phyloP scores from a whole-genome alignment of 345 rosid genomes.

The Salix koriyanagi region DNA sequence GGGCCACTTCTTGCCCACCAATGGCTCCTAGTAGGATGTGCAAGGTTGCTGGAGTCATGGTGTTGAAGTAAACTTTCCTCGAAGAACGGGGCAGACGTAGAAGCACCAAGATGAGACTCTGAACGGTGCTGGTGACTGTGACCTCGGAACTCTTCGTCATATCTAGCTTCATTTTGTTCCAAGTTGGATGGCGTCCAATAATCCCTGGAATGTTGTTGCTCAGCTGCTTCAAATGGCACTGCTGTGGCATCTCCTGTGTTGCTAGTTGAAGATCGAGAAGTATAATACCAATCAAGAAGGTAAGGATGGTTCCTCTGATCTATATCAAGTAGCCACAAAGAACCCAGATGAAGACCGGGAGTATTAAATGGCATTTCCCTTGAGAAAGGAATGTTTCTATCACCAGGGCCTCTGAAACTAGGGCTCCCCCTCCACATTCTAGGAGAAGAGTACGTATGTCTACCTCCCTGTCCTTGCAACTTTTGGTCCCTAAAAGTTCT shows the following conservation, averaged over 20 bases:
- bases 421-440: conserved; percentile 48
- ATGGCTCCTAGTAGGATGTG: conserved; percentile 37
- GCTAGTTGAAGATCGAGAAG: conserved; percentile 33
- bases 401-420: conserved; percentile 34
- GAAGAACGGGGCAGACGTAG: conserved; percentile 65
- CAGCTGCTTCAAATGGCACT: conserved; percentile 19
- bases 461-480: conserved; percentile 46
- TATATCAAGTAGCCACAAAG: conserved; percentile 62
- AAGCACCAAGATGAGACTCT: conserved; percentile 59
- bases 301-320: conserved; percentile 74
- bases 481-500: conserved; percentile 74
- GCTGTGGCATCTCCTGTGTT: conserved; percentile 19
- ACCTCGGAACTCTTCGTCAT: conserved; percentile 32
- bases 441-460: conserved; percentile 41
- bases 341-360: conserved; percentile 43
- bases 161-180: conserved; percentile 26
- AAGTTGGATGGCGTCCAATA: conserved; percentile 46
- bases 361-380: conserved; percentile 46
- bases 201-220: conserved; percentile 35
- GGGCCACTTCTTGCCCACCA: conserved; percentile 82
- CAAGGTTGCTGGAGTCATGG: conserved; percentile 37
- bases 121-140: conserved; percentile 31
- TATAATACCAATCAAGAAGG: conserved; percentile 90
- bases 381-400: conserved; percentile 36
- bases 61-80: conserved; percentile 62